Evolutionary conservation across 805 yeast genomes (phyloP).

Genomic region (Yarrowia osloensis): DNA sequence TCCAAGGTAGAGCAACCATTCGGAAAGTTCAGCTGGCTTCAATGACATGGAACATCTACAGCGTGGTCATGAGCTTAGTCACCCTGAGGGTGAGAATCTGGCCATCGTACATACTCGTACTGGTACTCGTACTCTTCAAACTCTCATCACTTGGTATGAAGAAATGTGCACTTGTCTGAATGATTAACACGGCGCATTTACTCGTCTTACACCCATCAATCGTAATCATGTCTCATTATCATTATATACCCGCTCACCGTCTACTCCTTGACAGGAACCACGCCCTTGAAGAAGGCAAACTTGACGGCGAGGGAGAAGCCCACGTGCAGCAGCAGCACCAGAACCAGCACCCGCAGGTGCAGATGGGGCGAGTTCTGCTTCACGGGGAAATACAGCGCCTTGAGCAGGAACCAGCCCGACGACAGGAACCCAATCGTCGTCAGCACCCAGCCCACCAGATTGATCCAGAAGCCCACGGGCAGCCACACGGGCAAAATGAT

Average conservation of each 20-base stretch:
- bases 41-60: too few relatives aligned
- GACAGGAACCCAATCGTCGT: slow-evolving; percentile 61
- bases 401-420: slow-evolving; percentile 54
- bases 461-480: slow-evolving; percentile 43
- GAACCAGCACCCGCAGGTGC: slow-evolving; percentile 43
- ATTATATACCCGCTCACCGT: not conserved
- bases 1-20: too few relatives aligned
- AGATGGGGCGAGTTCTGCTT: slow-evolving; percentile 25
- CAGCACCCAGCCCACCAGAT: slow-evolving; percentile 61
- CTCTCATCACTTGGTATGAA: too few relatives aligned
- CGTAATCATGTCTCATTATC: slow-evolving; percentile 18
- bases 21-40: too few relatives aligned
- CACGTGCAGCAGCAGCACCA: slow-evolving; percentile 52
- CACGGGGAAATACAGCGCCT: slow-evolving; percentile 25
- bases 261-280: slow-evolving; percentile 32
- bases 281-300: slow-evolving; percentile 59
- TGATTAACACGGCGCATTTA: too few relatives aligned
- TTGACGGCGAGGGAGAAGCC: slow-evolving; percentile 66
- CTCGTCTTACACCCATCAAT: too few relatives aligned
- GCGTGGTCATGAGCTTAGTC: too few relatives aligned
- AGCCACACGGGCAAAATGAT: slow-evolving; percentile 54
- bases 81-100: too few relatives aligned
- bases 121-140: too few relatives aligned
- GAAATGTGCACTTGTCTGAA: too few relatives aligned
- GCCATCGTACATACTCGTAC: too few relatives aligned